A percentile compares a stretch with the other conserved stretches of the same genome.
phyloP scores from a whole-genome alignment of 257 asterid species.

The Misopates orontium region DNA sequence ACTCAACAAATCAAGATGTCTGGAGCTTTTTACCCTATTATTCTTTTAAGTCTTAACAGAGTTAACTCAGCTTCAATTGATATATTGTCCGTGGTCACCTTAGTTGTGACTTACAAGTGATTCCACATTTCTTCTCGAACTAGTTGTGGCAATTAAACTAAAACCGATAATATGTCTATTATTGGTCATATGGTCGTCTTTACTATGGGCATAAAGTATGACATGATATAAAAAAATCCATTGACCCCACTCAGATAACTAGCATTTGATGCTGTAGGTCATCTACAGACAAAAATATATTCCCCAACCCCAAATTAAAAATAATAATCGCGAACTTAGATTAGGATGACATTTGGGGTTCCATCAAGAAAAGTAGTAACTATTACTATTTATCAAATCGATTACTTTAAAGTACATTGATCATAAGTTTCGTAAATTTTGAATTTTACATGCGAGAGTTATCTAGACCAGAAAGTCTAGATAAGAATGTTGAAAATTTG shows the following conservation, averaged over 20 bases:
- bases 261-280: neutral
- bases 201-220: constrained; percentile 21
- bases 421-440: neutral
- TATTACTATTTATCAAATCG: neutral
- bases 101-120: too few relatives aligned
- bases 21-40: too few relatives aligned
- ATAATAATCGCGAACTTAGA: neutral
- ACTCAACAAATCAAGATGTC: too few relatives aligned
- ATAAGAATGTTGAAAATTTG: too few relatives aligned
- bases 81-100: too few relatives aligned
- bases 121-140: neutral
- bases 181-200: constrained; percentile 23
- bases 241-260: neutral
- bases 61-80: too few relatives aligned
- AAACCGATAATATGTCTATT: constrained; percentile 6
- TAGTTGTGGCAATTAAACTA: neutral
- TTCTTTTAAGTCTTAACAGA: too few relatives aligned
- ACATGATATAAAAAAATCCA: neutral
- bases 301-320: neutral
- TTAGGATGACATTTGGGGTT: neutral
- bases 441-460: too few relatives aligned
- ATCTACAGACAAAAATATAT: constrained; percentile 21
- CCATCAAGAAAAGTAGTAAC: too few relatives aligned
- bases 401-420: neutral
- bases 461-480: too few relatives aligned